These are phyloP conservation scores for Suillus spraguei DNA, from an alignment of 768 basidiomycete species.

Conservation along the genomic window DNA sequence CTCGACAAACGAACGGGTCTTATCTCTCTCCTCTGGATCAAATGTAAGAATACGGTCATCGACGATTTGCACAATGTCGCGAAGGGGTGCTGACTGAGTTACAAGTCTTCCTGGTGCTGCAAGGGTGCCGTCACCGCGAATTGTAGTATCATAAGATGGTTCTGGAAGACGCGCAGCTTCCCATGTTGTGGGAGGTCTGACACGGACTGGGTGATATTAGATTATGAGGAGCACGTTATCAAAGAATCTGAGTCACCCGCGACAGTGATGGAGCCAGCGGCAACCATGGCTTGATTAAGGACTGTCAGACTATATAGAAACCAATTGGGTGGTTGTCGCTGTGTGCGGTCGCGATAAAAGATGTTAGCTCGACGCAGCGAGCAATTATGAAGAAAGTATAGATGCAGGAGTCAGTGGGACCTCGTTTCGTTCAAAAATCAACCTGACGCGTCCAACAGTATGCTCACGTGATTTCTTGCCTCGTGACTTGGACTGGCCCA, in stretches of 20 bases:
- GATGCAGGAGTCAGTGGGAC: neutral
- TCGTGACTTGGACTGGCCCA: neutral
- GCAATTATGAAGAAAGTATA: neutral
- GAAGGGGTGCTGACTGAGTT: conserved; percentile 57
- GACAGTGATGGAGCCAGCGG: conserved; percentile 86
- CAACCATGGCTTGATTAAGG: conserved; percentile 54
- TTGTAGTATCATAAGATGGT: conserved; percentile 64
- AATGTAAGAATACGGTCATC: conserved; percentile 96
- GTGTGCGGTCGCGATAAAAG: neutral
- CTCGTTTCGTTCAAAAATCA: conserved; percentile 8
- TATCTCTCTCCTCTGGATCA: conserved; percentile 92
- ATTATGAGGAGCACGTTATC: conserved; percentile 18
- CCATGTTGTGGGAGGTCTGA: conserved; percentile 83
- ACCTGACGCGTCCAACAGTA: conserved; percentile 3
- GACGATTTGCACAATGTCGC: conserved; percentile 83
- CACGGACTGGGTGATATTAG: conserved; percentile 64
- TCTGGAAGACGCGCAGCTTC: conserved; percentile 87
- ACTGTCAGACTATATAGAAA: neutral
- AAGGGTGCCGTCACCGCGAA: conserved; percentile 86
- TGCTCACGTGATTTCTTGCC: neutral
- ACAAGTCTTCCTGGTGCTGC: conserved; percentile 62
- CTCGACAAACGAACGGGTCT: conserved; percentile 76
- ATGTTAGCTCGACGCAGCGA: conserved; percentile 3
- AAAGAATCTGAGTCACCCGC: conserved; percentile 54
- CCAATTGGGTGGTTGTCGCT: neutral